Evolutionary conservation across 805 yeast species (phyloP), one percentile per base, ranked within the genome.

Genomic region (Schwanniomyces occidentalis): DNA sequence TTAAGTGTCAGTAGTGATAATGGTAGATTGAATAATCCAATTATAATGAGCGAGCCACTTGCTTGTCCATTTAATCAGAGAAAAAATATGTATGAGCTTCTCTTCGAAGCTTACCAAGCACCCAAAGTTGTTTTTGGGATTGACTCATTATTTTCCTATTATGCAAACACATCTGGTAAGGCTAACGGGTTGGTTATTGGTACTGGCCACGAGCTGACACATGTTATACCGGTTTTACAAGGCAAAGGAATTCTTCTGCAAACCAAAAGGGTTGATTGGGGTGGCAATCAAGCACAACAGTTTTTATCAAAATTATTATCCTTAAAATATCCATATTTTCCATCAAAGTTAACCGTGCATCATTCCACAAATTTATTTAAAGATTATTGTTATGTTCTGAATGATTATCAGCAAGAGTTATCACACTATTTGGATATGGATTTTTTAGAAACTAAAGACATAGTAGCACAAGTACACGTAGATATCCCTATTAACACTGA

Each of bases 281-380:
- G 98, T 41, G 98, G 96, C 8, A 76, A 77, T 42, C 85, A 77
- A 27, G 74, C 90, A 1, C 76, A 73, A 19, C 77, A 73, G 24
- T 90, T 73, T 47, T 56, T 93, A 52, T 74, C 72, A 38, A 74
- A 70, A 45, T 71, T 83, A 22, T 61, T 93, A 31, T 71, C 80
- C 2, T 67, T 93, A 51, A 93, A 93, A 56, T 93, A 93, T 58
- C 98, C 99, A 1, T 83, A 79, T 48, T 93, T 90, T 57, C 98
- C 99, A 4, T 64, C 85, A 2, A 83, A 80, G 45, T 63, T 91
- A 35, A 69, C 79, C 6, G 61, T 66, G 8, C 65, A 69, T 37
- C 95, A 91, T 52, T 74, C 83, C 8, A 79, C 82, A 31, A 63
- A 75, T 37, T 59, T 93, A 52, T 73, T 89, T 26, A 75, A 84